Conservation (phyloP, 2,329 filamentous ascomycete genomes). For the Tolypocladium cylindrosporum region DNA sequence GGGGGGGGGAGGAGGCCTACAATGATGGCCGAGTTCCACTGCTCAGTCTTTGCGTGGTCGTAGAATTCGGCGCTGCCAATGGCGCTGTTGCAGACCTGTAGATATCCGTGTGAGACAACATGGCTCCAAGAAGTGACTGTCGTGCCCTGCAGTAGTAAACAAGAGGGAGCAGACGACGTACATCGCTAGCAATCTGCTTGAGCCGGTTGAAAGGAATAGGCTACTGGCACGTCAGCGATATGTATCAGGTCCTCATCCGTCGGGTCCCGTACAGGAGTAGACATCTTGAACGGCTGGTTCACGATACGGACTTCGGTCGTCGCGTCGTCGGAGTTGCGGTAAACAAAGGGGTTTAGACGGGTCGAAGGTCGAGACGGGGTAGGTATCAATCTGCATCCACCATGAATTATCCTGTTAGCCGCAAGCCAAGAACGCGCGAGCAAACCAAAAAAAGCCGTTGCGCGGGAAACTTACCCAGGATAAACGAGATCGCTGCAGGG, state of each 20-base stretch:
- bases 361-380: not conserved
- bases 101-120: not conserved
- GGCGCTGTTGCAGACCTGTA: slow-evolving; percentile 73
- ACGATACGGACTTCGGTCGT: not conserved
- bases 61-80: slow-evolving; percentile 70
- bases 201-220: slow-evolving; percentile 68
- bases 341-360: slow-evolving; percentile 12
- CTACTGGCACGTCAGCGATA: slow-evolving; percentile 31
- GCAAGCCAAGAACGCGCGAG: not conserved
- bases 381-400: not conserved
- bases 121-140: not conserved
- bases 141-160: not conserved
- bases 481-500: not conserved
- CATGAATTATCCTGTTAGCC: not conserved
- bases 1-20: slow-evolving; percentile 40
- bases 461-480: not conserved
- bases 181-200: slow-evolving; percentile 77
- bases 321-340: slow-evolving; percentile 7
- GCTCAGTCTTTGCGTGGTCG: slow-evolving; percentile 73
- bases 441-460: not conserved
- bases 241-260: not conserved
- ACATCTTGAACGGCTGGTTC: slow-evolving; percentile 18
- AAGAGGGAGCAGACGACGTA: slow-evolving; percentile 33
- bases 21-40: slow-evolving; percentile 91
- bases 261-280: slow-evolving; percentile 23